These are phyloP conservation scores for Debaryomyces nepalensis DNA, from an alignment of 1,139 yeast species.

Conservation along the genomic window DNA sequence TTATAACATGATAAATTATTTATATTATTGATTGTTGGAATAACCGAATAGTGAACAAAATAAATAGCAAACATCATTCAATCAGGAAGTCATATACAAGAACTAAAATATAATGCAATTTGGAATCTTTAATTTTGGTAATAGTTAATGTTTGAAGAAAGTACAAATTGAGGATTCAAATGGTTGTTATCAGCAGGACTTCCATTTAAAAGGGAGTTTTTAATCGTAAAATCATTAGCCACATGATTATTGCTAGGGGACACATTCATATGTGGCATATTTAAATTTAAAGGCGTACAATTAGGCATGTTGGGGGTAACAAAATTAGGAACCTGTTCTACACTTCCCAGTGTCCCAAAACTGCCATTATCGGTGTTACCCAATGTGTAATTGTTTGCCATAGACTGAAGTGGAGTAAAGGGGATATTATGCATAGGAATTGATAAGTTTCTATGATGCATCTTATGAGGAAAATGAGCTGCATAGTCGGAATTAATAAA, in stretches of 20 bases:
- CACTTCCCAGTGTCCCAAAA: constrained; percentile 1
- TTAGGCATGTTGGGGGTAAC: constrained; percentile 3
- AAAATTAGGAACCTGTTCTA: background rate
- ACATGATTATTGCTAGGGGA: background rate
- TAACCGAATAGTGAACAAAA: background rate
- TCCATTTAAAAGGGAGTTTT: constrained; percentile 5
- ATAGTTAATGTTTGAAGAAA: constrained; percentile 9
- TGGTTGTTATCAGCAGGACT: constrained; percentile 6
- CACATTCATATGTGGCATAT: constrained; percentile 3
- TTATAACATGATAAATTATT: background rate
- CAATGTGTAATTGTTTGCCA: constrained; percentile 7
- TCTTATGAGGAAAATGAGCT: constrained; percentile 4
- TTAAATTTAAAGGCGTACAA: constrained; percentile 8
- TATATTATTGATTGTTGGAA: constrained; percentile 7
- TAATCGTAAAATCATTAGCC: constrained; percentile 10
- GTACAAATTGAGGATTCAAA: constrained; percentile 11
- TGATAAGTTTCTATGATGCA: constrained; percentile 7
- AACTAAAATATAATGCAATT: constrained; percentile 9
- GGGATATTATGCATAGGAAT: constrained; percentile 3
- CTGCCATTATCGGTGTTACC: constrained; percentile 2
- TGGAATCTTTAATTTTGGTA: constrained; percentile 7
- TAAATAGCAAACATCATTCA: constrained; percentile 2
- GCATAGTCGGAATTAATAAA: constrained; percentile 22
- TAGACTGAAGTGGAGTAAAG: constrained; percentile 1
- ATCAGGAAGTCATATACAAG: constrained; percentile 10